These are phyloP conservation scores for Juglanconis sp. DNA, from an alignment of 2,329 filamentous ascomycete species.

Conservation along the genomic window DNA sequence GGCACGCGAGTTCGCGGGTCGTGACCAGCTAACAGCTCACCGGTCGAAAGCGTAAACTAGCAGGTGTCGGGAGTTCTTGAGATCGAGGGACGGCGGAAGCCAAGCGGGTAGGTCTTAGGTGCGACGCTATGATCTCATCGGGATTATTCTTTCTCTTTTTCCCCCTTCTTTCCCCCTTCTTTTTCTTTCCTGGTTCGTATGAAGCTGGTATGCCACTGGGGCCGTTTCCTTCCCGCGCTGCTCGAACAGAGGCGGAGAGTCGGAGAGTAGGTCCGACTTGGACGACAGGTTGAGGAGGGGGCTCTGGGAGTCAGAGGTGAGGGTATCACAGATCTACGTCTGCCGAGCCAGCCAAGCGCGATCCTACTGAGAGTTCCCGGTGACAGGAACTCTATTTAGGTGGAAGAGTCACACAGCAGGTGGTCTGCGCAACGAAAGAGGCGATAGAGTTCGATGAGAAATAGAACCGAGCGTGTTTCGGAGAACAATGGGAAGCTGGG, in stretches of 20 bases:
- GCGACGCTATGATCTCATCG: neutral
- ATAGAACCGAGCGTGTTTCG: slow-evolving; percentile 7
- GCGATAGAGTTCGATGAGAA: neutral
- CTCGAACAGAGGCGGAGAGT: neutral
- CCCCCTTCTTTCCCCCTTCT: too few species aligned
- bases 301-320: neutral
- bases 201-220: too few species aligned
- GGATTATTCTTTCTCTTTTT: too few species aligned
- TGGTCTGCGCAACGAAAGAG: neutral
- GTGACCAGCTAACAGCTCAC: neutral
- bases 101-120: neutral
- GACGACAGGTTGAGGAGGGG: too few species aligned
- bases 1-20: neutral
- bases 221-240: neutral
- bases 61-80: neutral
- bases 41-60: neutral
- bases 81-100: neutral
- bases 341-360: slow-evolving; percentile 4
- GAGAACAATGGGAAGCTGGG: neutral
- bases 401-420: slow-evolving; percentile 8
- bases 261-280: neutral
- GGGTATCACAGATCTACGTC: neutral
- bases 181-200: too few species aligned
- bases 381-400: slow-evolving; percentile 3
- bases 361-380: neutral